Evolutionary conservation across 495 filamentous ascomycete genomes (phyloP), one percentile per base, ranked within the genome.

Genomic region (Penicillium soppii): DNA sequence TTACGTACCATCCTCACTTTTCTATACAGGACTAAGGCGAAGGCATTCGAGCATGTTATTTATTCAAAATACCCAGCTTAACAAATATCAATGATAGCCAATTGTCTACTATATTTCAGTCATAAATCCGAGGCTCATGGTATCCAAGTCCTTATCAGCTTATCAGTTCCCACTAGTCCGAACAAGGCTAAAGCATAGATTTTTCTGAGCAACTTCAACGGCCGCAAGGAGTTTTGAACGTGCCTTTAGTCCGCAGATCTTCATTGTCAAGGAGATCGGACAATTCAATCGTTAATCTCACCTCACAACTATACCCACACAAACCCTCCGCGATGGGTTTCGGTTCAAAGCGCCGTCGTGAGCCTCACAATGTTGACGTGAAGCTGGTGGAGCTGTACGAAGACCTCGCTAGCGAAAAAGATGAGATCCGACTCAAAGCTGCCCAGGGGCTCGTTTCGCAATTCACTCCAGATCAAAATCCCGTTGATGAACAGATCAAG

Each of bases 331-430:
- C 53, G 57, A 68, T 69, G 68, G 60, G 57, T 22, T 59, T 49
- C 54, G 58, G 49, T 33, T 59, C 70, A 23, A 76, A 81, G 58
- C 68, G 78, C 46, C 68, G 65, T 38, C 67, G 77, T 53, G 76
- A 79, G 57, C 46, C 55, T 20, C 62, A 69, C 62, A 73, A 72
- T 51, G 62, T 78, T 52, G 69, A 79, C 57, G 66, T 65, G 26
- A 73, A 78, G 54, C 62, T 76, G 47, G 72, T 81, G 10, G 78
- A 80, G 57, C 79, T 80, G 40, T 82, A 79, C 48, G 78, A 82
- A 41, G 79, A 82, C 57, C 70, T 81, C 45, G 75, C 78, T 40
- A 78, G 64, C 57, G 72, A 77, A 36, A 73, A 78, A 38, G 77
- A 81, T 44, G 69, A 77, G 37, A 72, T 80, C 50, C 56, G 75